phyloP scores from a whole-genome alignment of 345 rosid species.

The Heritiera fomes region DNA sequence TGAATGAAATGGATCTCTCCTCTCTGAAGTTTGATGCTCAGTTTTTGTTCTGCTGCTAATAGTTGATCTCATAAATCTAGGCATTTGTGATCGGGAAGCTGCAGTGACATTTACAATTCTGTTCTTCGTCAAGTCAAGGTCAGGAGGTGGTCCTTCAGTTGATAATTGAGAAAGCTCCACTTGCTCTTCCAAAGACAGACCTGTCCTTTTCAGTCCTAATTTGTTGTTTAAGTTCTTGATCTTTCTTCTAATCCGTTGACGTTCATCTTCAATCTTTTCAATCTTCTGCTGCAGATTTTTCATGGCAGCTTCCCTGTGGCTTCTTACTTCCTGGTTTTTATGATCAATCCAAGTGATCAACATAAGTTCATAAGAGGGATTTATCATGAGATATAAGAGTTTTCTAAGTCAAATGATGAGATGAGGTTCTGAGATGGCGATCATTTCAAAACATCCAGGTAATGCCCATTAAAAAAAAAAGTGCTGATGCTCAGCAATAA shows the following conservation, averaged over 20 bases:
- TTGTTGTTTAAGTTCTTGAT: constrained; percentile 42
- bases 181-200: constrained; percentile 33
- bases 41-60: constrained; percentile 59
- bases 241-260: constrained; percentile 36
- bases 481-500: neutral
- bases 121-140: constrained; percentile 23
- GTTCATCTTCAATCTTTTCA: constrained; percentile 54
- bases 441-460: constrained; percentile 8
- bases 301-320: constrained; percentile 51
- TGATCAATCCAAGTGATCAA: constrained; percentile 21
- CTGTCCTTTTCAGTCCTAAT: constrained; percentile 41
- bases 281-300: constrained; percentile 49
- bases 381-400: neutral
- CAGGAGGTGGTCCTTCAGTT: constrained; percentile 31
- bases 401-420: neutral
- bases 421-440: constrained; percentile 8
- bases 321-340: constrained; percentile 49
- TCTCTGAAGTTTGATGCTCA: constrained; percentile 34
- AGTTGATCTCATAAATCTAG: constrained; percentile 87
- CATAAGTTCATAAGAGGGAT: constrained; percentile 4
- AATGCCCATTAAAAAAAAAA: neutral
- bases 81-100: constrained; percentile 42
- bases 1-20: constrained; percentile 23
- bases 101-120: constrained; percentile 31
- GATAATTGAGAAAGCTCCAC: constrained; percentile 29